Evolutionary conservation across 1,284 basidiomycete genomes (phyloP).

Genomic region (Limonomyces culmigenus): DNA sequence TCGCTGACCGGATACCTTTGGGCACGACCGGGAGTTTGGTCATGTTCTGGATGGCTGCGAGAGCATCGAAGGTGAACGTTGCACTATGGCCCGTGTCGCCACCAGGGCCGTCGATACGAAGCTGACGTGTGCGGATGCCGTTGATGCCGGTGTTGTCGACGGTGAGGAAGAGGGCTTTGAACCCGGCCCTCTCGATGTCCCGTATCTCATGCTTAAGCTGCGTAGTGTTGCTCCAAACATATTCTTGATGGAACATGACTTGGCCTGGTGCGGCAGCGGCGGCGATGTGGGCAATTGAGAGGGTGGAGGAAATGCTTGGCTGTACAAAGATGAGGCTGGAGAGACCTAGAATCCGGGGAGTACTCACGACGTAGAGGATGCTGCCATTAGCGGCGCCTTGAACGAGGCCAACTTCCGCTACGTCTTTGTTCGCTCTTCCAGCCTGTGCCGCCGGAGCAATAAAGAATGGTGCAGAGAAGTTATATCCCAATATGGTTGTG

Average conservation of each 20-base stretch:
- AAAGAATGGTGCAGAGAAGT: conserved; percentile 14
- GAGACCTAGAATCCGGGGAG: neutral
- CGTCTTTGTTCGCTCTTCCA: conserved; percentile 10
- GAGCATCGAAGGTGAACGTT: conserved; percentile 2
- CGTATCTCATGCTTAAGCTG: conserved; percentile 11
- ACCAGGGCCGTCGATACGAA: conserved; percentile 59
- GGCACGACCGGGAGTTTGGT: conserved; percentile 73
- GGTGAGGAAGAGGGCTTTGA: conserved; percentile 80
- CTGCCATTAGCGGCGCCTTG: conserved; percentile 11
- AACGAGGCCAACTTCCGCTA: conserved; percentile 12
- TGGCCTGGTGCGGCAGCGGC: conserved; percentile 9
- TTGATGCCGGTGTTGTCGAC: conserved; percentile 81
- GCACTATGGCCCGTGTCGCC: conserved; percentile 25
- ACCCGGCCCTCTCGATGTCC: conserved; percentile 57
- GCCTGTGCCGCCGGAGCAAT: conserved; percentile 14
- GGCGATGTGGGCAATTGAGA: conserved; percentile 13
- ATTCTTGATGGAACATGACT: conserved; percentile 15
- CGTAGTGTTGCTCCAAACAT: conserved; percentile 12
- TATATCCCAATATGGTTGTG: conserved; percentile 13
- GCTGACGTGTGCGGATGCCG: neutral
- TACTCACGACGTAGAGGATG: conserved; percentile 11
- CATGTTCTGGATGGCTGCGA: conserved; percentile 30
- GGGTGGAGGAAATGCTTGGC: conserved; percentile 14
- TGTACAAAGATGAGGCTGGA: neutral
- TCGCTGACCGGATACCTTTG: conserved; percentile 36